Evolutionary conservation across 2,329 filamentous ascomycete species (phyloP).

Genomic region (Arachnopeziza araneosa): DNA sequence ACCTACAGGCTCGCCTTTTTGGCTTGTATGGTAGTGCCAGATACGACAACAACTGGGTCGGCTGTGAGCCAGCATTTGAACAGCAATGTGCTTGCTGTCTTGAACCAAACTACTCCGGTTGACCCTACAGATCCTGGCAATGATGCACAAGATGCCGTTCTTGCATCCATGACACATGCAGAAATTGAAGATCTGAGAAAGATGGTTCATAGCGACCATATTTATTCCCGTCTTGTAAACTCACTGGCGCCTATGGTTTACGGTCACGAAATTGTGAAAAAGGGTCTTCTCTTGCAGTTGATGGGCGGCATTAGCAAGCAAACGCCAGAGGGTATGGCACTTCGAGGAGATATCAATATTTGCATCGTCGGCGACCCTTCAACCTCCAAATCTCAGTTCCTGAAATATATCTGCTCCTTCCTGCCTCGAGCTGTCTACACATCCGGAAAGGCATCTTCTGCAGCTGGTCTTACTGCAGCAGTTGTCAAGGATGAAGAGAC

Average conservation of each 20-base stretch:
- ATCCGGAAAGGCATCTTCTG: constrained; percentile 94
- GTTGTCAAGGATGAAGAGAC: constrained; percentile 98
- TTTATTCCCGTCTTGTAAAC: constrained; percentile 87
- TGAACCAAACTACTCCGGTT: constrained; percentile 65
- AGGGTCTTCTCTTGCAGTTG: constrained; percentile 86
- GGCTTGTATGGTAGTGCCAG: constrained; percentile 90
- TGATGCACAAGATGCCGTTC: constrained; percentile 78
- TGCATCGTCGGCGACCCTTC: constrained; percentile 97
- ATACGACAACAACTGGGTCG: constrained; percentile 74
- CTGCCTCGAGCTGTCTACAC: constrained; percentile 97
- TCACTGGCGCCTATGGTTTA: constrained; percentile 97
- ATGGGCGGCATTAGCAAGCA: constrained; percentile 93
- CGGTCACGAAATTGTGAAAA: constrained; percentile 96
- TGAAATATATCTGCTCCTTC: constrained; percentile 97
- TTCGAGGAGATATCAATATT: constrained; percentile 97
- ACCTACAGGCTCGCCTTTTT: constrained; percentile 97
- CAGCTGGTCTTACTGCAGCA: constrained; percentile 92
- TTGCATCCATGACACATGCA: constrained; percentile 75
- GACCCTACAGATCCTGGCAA: constrained; percentile 71
- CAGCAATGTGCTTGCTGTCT: constrained; percentile 77
- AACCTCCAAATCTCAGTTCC: constrained; percentile 94
- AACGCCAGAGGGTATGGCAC: constrained; percentile 88
- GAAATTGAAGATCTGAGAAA: constrained; percentile 89
- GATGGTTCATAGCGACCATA: constrained; percentile 94
- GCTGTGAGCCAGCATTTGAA: constrained; percentile 61